Evolutionary conservation across 345 rosid genomes (phyloP), one percentile per base, ranked within the genome.

Genomic region (Dipteronia sinensis): DNA sequence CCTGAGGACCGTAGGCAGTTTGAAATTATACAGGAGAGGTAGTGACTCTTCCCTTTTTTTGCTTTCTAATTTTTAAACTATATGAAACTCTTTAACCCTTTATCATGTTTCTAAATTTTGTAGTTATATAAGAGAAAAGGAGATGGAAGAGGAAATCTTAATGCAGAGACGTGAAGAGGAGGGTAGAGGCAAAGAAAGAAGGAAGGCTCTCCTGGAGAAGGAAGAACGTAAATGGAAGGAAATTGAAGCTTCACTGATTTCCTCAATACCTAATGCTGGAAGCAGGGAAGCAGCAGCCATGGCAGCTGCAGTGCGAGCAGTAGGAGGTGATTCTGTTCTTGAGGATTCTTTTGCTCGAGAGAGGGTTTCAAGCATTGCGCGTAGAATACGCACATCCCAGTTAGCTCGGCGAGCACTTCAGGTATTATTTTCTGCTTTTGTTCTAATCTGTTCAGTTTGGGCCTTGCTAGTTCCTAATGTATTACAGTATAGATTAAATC

Each of bases 201-300:
- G 99, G 86, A 97, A 94, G 81, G 99, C 94, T 78, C 98, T 94
- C 71, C 79, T 97, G 85, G 96, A 94, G 83, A 97, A 90, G 90
- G 99, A 97, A 88, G 99, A 94, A 80, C 99, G 99, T 47, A 97
- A 97, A 76, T 97, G 99, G 99, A 97, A 97, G 92, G 99, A 97
- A 85, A 94, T 97, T 80, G 99, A 97, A 86, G 99, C 99, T 78
- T 97, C 99, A 79, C 92, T 97, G 73, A 91, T 97, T 85, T 90
- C 99, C 73, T 93, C 98, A 40, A 93, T 97, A 83, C 99, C 98
- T 80, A 94, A 97, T 87, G 97, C 98, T 85, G 97, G 99, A 56
- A 88, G 83, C 88, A 92, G 99, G 84, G 99, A 97, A 91, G 99
- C 99, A 51, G 97, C 98, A 84, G 99, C 99, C 77, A 91, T 97